Evolutionary conservation across 768 basidiomycete genomes (phyloP), one percentile per base, ranked within the genome.

Genomic region (Mycena rosella): DNA sequence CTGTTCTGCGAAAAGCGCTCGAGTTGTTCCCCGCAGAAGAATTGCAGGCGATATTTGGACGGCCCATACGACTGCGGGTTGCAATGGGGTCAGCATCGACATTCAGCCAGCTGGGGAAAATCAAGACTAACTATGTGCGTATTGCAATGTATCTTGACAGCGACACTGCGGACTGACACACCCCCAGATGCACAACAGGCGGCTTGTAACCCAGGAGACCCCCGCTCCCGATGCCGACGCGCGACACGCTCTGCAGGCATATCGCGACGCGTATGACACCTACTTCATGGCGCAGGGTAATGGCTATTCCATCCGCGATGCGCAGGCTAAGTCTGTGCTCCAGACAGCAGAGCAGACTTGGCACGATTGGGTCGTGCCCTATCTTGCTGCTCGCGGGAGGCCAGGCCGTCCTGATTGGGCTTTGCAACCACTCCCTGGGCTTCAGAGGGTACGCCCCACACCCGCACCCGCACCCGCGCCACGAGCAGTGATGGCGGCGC

Each of bases 331-430:
- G 18, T n/a, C 14, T 20, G 53, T 26, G 5, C 22, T 63, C 32
- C 62, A 55, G 30, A 29, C 3, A 2, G 62, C 40, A 36, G 62
- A 63, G 45, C 53, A 63, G 45, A 27, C 40, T 8, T 63, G 61
- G 61, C 52, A 54, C 61, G 40, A 63, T 36, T 63, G 30, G 26
- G 42, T 55, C 22, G 61, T 63, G 7, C 10, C 18, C 7, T 36
- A 34, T 27, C 48, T 26, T n/a, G n/a, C n/a, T n/a, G n/a, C n/a
- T n/a, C n/a, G n/a, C n/a, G n/a, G n/a, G n/a, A n/a, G n/a, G n/a
- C n/a, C n/a, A n/a, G n/a, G n/a, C n/a, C n/a, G n/a, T n/a, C n/a
- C n/a, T n/a, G n/a, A n/a, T n/a, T n/a, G n/a, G n/a, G n/a, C n/a
- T n/a, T n/a, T n/a, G n/a, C n/a, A n/a, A n/a, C n/a, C n/a, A n/a